Evolutionary conservation across 345 rosid genomes (phyloP).

Genomic region (Limnanthes douglasii): DNA sequence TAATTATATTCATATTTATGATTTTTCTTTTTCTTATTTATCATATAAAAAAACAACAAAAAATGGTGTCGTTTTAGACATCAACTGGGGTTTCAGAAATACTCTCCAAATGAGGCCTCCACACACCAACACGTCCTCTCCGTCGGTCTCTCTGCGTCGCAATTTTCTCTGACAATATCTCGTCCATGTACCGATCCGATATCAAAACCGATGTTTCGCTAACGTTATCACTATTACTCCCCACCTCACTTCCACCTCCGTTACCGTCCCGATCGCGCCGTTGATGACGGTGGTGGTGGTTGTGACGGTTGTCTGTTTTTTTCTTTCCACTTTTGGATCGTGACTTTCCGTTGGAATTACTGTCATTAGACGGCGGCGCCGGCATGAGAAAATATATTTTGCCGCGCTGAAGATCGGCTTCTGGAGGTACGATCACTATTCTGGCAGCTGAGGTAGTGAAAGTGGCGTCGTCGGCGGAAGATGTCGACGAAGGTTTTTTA

Average conservation of each 20-base stretch:
- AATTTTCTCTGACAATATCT: constrained; percentile 73
- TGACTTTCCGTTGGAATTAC: constrained; percentile 14
- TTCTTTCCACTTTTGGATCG: constrained; percentile 1
- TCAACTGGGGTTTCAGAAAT: constrained; percentile 43
- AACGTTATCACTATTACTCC: constrained; percentile 4
- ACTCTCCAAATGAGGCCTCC: constrained; percentile 96
- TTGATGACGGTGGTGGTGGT: constrained; percentile 7
- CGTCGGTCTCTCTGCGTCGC: constrained; percentile 70
- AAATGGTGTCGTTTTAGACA: constrained; percentile 9
- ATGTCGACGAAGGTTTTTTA: constrained; percentile 52
- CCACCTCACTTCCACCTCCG: constrained; percentile 4
- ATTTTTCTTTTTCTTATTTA: too few relatives aligned
- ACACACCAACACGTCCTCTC: constrained; percentile 76
- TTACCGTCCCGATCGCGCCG: constrained; percentile 7
- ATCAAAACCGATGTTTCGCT: constrained; percentile 18
- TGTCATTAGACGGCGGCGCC: constrained; percentile 14
- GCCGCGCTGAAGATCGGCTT: constrained; percentile 86
- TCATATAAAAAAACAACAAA: background rate
- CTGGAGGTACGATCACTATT: constrained; percentile 84
- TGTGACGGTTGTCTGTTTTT: constrained; percentile 1
- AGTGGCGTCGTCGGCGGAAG: constrained; percentile 32
- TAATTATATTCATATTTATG: too few relatives aligned
- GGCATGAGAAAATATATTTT: constrained; percentile 94
- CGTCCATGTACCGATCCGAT: constrained; percentile 83
- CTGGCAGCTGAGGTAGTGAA: constrained; percentile 36